Conservation (phyloP, 2,329 filamentous ascomycete genomes). For the Penicillium sp. region DNA sequence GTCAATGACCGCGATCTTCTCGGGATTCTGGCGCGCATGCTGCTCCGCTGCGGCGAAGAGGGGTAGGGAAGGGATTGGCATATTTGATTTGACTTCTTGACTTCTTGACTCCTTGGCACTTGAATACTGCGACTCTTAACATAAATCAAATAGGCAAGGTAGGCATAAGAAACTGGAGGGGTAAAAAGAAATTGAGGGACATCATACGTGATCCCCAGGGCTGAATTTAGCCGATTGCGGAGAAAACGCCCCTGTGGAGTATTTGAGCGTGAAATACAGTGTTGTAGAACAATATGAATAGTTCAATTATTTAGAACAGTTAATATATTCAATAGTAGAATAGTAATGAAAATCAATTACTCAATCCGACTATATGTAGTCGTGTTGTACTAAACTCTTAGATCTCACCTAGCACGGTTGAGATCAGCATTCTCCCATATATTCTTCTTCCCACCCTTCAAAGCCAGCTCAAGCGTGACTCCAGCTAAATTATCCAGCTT, state of each 20-base stretch:
- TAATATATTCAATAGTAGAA: not conserved
- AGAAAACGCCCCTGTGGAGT: not conserved
- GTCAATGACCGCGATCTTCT: slow-evolving; percentile 36
- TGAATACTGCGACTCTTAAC: not conserved
- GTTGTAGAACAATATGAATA: not conserved
- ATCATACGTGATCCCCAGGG: not conserved
- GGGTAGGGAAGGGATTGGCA: slow-evolving; percentile 33
- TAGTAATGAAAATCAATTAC: not conserved
- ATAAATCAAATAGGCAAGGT: not conserved
- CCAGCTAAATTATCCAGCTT: slow-evolving; percentile 11
- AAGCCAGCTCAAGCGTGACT: slow-evolving; percentile 12
- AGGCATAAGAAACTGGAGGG: not conserved
- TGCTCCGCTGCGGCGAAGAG: slow-evolving; percentile 34
- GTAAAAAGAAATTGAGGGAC: not conserved
- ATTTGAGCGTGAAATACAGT: not conserved
- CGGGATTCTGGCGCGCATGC: slow-evolving; percentile 25
- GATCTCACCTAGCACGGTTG: not conserved
- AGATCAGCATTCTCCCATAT: slow-evolving; percentile 14
- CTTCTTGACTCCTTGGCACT: not conserved
- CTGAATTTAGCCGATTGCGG: slow-evolving; percentile 3
- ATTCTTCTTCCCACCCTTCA: slow-evolving; percentile 9
- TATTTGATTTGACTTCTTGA: not conserved
- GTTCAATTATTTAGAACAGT: not conserved
- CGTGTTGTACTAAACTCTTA: not conserved
- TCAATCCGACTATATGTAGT: not conserved